Evolutionary conservation across 2,329 filamentous ascomycete genomes (phyloP).

Genomic region (Fusarium sp.): DNA sequence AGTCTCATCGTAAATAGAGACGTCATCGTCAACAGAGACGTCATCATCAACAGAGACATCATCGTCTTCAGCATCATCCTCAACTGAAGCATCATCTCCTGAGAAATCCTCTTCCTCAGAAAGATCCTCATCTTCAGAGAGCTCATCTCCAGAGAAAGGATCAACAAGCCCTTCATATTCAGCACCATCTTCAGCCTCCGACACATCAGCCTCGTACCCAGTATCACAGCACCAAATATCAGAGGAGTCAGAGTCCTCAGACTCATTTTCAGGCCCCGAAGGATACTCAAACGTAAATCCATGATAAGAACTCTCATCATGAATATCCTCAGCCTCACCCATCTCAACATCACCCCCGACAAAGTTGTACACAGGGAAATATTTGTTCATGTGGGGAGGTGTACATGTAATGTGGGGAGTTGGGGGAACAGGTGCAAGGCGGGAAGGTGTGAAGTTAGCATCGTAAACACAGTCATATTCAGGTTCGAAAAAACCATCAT

Average conservation of each 20-base stretch:
- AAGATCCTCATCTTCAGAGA: not conserved
- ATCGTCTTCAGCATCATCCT: too few species aligned
- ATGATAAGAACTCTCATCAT: not conserved
- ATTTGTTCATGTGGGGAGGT: not conserved
- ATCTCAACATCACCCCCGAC: not conserved
- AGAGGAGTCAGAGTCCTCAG: not conserved
- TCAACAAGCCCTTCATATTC: not conserved
- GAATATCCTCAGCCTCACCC: not conserved
- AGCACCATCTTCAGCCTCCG: not conserved
- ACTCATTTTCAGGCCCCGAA: not conserved
- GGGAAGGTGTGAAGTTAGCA: too few species aligned
- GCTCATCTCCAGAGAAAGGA: too few species aligned
- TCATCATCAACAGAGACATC: too few species aligned
- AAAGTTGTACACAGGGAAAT: not conserved
- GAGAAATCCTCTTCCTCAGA: too few species aligned
- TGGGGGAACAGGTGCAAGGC: not conserved
- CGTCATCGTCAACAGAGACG: too few species aligned
- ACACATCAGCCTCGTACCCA: not conserved
- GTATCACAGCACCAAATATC: not conserved
- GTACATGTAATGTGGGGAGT: not conserved
- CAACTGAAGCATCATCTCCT: too few species aligned
- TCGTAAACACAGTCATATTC: fast-evolving
- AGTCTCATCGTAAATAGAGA: too few species aligned
- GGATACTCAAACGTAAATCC: not conserved
- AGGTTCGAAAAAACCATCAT: fast-evolving